phyloP scores from a whole-genome alignment of 495 filamentous ascomycete species.

The Tuber umbilicatum region DNA sequence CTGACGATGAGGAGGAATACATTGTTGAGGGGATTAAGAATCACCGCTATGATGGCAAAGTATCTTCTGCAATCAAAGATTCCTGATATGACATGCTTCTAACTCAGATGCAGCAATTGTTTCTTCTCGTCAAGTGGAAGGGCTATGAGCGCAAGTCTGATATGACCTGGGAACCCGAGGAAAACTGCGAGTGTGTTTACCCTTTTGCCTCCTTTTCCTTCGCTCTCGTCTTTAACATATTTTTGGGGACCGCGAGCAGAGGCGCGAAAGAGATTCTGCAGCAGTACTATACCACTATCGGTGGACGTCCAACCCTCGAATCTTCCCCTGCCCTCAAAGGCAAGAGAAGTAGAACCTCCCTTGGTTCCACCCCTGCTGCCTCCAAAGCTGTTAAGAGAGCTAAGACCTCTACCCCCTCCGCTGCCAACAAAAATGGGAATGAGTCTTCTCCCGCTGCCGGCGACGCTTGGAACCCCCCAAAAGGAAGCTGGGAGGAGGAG shows the following conservation, averaged over 20 bases:
- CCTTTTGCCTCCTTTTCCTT: conserved; percentile 23
- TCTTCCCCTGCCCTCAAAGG: conserved; percentile 10
- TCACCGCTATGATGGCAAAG: conserved; percentile 50
- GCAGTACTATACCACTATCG: conserved; percentile 41
- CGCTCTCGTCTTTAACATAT: conserved; percentile 47
- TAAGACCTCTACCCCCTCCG: conserved; percentile 36
- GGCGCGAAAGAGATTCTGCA: conserved; percentile 52
- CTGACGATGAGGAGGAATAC: conserved; percentile 45
- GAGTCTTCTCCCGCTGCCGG: conserved; percentile 44
- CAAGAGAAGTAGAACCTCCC: conserved; percentile 31
- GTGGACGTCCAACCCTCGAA: conserved; percentile 32
- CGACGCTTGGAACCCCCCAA: conserved; percentile 50
- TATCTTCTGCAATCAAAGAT: conserved; percentile 35
- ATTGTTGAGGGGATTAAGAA: conserved; percentile 55
- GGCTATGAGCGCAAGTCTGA: conserved; percentile 55
- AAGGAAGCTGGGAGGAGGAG: conserved; percentile 55
- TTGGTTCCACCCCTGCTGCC: conserved; percentile 13
- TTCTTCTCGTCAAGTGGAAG: conserved; percentile 57
- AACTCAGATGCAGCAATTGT: conserved; percentile 37
- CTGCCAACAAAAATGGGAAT: conserved; percentile 49
- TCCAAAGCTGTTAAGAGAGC: conserved; percentile 39
- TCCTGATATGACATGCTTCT: conserved; percentile 34
- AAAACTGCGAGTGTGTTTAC: conserved; percentile 49
- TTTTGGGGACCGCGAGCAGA: conserved; percentile 44
- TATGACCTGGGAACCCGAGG: conserved; percentile 57